Evolutionary conservation across 768 basidiomycete genomes (phyloP), one percentile per base, ranked within the genome.

Genomic region (Tulasnella calospora): DNA sequence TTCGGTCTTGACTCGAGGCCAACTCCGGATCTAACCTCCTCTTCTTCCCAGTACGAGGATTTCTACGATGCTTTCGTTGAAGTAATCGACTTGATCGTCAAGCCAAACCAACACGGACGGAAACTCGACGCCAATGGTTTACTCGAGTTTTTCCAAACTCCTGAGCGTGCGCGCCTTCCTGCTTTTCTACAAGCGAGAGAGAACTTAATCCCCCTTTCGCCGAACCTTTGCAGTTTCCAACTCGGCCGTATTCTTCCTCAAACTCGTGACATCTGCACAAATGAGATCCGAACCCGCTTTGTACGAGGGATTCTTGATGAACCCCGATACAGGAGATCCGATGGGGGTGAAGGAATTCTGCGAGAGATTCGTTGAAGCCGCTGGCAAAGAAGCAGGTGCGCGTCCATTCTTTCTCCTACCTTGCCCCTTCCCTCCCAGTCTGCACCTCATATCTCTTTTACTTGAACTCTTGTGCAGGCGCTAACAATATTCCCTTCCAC

Each of bases 201-300:
- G 36, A 41, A 33, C 23, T 79, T 69, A 13, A 77, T 51, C 67
- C 51, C 9, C 2, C 23, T 30, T n/a, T 12, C 13, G 12, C 30
- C 30, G 36, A 46, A 0, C 74, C 30, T 71, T 4, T 41, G 38
- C 46, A 92, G 91, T 85, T 12, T 92, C 91, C 9, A 92, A 93
- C 83, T 89, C 90, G 33, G 89, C 94, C 82, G 91, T 94, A 30
- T 88, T 91, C 80, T 95, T 91, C 83, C 87, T 98, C 81, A 89
- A 96, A 69, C 86, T 96, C 77, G 84, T 96, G 27, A 93, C 96
- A 81, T 93, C 94, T 0, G 91, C 94, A 2, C 90, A 94, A 84
- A 92, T 97, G 79, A 91, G 92, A 30, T 82, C 87, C 6, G 87
- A 92, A 80, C 85, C 88, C 10, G 87, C 89, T 3, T 85, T 86